Evolutionary conservation across 148 eudicot genomes (phyloP), one percentile per base, ranked within the genome.

Genomic region (Bassia scoparia): DNA sequence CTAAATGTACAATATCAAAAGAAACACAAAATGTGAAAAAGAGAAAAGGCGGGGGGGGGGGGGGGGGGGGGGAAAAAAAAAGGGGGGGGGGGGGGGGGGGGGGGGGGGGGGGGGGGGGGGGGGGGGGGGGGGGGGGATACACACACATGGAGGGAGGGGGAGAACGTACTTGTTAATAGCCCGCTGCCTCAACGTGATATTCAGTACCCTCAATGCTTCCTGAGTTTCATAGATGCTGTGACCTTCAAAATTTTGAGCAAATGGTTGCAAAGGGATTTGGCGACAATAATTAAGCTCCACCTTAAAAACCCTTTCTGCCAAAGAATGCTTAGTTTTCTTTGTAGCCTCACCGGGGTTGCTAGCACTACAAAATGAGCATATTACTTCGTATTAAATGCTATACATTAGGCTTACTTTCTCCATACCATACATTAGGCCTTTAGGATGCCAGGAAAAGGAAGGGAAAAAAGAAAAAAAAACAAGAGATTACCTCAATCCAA

Each of bases 171-270:
- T 87, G 65, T 81, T 77, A 31, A 91, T 84, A 61, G 93, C 96
- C 62, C 77, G 89, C 70, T 93, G 89, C 72, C 94, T 82, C 80
- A 93, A 30, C 48, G 87, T 73, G 50, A 76, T 84, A 67, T 93
- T 91, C 24, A 93, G 90, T 54, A 87, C 91, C 83, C 92, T 83
- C 48, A 90, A 69, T 30, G 89, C 83, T 61, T 86, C 90, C 68
- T 71, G 90, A 44, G 59, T 67, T 53, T 79, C 83, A 71, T 81
- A 83, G 0, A 78, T 46, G 41, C 80, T 77, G n/a, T 78, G 71
- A 64, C 86, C 90, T 78, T 83, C 80, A 60, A 83, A 77, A 37
- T 76, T 80, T 37, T 68, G 70, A 63, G 84, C 41, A 62, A 83
- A 52, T 21, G 90, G 77, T 38, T 68, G 80, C 74, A 93, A 62